These are phyloP conservation scores for Castanopsis chinensis DNA, from an alignment of 306 rosid genomes.

Conservation along the genomic window DNA sequence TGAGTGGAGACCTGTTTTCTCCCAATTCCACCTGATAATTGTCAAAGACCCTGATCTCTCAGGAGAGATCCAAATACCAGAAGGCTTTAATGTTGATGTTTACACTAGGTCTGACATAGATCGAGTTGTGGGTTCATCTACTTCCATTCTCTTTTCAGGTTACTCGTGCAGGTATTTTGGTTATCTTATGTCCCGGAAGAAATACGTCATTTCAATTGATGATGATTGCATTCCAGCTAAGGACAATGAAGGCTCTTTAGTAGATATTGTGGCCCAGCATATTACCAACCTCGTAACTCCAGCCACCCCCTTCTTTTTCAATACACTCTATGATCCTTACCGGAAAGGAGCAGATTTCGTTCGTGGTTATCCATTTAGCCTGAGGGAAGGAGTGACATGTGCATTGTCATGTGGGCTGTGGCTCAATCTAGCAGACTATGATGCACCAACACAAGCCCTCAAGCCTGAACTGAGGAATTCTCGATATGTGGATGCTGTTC, in stretches of 20 bases:
- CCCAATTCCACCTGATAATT: constrained; percentile 79
- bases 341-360: constrained; percentile 92
- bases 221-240: constrained; percentile 89
- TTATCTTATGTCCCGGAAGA: constrained; percentile 72
- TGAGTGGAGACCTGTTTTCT: constrained; percentile 75
- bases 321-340: constrained; percentile 92
- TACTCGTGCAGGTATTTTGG: constrained; percentile 97
- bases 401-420: constrained; percentile 90
- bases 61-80: constrained; percentile 68
- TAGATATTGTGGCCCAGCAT: constrained; percentile 80
- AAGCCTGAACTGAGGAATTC: constrained; percentile 62
- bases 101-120: constrained; percentile 67
- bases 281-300: constrained; percentile 75
- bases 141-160: constrained; percentile 71
- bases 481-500: constrained; percentile 86
- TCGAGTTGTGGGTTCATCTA: constrained; percentile 63
- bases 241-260: constrained; percentile 52
- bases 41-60: constrained; percentile 83
- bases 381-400: constrained; percentile 81
- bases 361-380: constrained; percentile 99
- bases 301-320: constrained; percentile 98
- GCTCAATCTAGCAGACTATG: constrained; percentile 89
- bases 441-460: constrained; percentile 98
- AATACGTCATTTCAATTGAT: constrained; percentile 79
- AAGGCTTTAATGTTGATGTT: constrained; percentile 67